Conservation (phyloP, 208 protist genomes). For the Acanthamoeba triangularis region DNA sequence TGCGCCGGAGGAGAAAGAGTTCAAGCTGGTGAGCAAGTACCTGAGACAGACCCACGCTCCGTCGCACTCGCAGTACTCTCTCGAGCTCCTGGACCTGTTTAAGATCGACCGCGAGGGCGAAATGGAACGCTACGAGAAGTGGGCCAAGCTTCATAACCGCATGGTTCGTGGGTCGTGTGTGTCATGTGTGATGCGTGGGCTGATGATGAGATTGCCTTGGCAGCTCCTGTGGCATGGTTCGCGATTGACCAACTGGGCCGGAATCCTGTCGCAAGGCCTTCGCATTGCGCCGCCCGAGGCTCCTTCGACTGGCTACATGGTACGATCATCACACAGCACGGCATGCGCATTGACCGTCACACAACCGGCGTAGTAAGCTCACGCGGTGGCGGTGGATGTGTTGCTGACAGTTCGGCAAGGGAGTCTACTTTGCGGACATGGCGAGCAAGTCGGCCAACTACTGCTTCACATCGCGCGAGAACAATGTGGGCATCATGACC, state of each 20-base stretch:
- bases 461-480: conserved; percentile 37
- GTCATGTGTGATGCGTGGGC: too few relatives aligned
- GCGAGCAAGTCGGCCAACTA: conserved; percentile 76
- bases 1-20: neutral
- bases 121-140: neutral
- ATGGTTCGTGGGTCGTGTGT: neutral
- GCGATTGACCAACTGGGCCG: conserved; percentile 81
- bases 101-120: conserved; percentile 79
- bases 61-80: conserved; percentile 74
- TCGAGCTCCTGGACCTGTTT: conserved; percentile 86
- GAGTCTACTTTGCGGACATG: conserved; percentile 80
- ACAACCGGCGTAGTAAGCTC: too few relatives aligned
- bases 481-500: conserved; percentile 71
- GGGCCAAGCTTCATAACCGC: conserved; percentile 32
- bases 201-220: neutral
- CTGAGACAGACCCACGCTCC: conserved; percentile 81
- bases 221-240: conserved; percentile 82
- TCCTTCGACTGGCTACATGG: conserved; percentile 87
- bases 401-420: conserved; percentile 81
- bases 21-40: conserved; percentile 74
- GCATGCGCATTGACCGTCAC: conserved; percentile 25
- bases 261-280: conserved; percentile 86
- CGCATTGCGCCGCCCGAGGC: conserved; percentile 86
- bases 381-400: too few relatives aligned
- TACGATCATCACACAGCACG: conserved; percentile 81